Percentiles rank a stretch among this genome's conserved stretches.
Conservation (phyloP, 192 early-diverging fungal species). For the Entophlyctis luteolus region DNA sequence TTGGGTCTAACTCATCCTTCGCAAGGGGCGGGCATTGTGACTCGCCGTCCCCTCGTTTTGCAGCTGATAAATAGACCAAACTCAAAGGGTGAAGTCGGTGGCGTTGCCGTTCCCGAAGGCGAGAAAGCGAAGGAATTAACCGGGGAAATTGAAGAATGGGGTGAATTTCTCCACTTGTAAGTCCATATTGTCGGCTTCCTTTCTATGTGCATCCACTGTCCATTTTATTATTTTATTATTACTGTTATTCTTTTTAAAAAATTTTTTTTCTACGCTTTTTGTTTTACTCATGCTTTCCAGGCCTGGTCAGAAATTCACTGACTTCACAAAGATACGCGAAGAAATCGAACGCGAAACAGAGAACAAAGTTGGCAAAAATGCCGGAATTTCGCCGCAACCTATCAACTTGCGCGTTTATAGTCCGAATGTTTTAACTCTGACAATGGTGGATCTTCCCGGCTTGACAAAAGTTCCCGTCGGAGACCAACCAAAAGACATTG, state of each 20-base stretch:
- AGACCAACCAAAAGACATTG: conserved; percentile 99
- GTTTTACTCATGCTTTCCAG: too few relatives aligned
- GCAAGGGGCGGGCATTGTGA: conserved; percentile 90
- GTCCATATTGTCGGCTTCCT: neutral
- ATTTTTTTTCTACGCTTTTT: conserved; percentile 10
- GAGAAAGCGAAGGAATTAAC: neutral
- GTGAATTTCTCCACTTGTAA: conserved; percentile 92
- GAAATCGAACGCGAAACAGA: conserved; percentile 96
- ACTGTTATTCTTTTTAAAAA: conserved; percentile 10
- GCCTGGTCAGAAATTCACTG: conserved; percentile 91
- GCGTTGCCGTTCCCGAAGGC: conserved; percentile 46
- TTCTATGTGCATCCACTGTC: neutral
- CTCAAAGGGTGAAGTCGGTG: conserved; percentile 47
- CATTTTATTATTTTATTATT: neutral
- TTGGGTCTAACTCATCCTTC: neutral
- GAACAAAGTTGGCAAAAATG: conserved; percentile 48
- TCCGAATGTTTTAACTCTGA: conserved; percentile 96
- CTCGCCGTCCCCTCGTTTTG: conserved; percentile 90
- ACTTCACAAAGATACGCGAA: conserved; percentile 96
- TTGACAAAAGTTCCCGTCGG: conserved; percentile 97
- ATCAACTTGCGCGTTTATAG: conserved; percentile 97
- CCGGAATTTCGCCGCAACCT: conserved; percentile 86
- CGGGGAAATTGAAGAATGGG: conserved; percentile 87
- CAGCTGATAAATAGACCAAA: conserved; percentile 97
- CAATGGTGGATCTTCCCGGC: conserved; percentile 96